phyloP scores from a whole-genome alignment of 345 rosid genomes.

The Lepidium aucheri region DNA sequence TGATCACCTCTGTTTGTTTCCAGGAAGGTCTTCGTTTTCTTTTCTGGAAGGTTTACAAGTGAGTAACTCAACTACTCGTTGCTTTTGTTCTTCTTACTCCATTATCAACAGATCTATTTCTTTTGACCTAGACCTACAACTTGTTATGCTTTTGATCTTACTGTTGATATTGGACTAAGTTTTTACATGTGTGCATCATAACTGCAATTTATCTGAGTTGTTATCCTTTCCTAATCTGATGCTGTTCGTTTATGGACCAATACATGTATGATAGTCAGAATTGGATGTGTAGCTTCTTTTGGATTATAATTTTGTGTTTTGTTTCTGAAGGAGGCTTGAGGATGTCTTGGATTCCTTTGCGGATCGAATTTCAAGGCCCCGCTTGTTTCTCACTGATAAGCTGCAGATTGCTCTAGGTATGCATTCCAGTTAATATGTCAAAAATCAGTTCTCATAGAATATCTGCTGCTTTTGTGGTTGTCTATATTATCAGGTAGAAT shows the following conservation, averaged over 20 bases:
- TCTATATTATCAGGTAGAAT: background rate
- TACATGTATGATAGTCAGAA: background rate
- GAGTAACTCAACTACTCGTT: constrained; percentile 3
- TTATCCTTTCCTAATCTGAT: background rate
- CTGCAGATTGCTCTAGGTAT: constrained; percentile 86
- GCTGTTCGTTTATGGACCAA: background rate
- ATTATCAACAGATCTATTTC: background rate
- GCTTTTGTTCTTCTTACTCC: background rate
- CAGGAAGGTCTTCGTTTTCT: constrained; percentile 92
- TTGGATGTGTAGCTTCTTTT: background rate
- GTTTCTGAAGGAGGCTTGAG: constrained; percentile 62
- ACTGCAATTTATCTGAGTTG: background rate
- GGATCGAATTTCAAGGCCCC: constrained; percentile 80
- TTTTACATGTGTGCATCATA: background rate
- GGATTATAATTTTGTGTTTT: background rate
- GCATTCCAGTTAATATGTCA: constrained; percentile 6
- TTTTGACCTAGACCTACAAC: background rate
- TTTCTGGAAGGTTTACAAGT: constrained; percentile 84
- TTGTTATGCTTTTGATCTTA: background rate
- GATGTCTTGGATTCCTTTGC: constrained; percentile 89
- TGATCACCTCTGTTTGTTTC: constrained; percentile 66
- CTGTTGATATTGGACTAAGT: background rate
- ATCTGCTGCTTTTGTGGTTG: background rate
- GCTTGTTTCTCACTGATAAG: constrained; percentile 82
- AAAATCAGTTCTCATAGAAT: background rate